A percentile compares a stretch with the other conserved stretches of the same genome.
Conservation (phyloP, 257 asterid genomes). For the Solanum peruvianum region DNA sequence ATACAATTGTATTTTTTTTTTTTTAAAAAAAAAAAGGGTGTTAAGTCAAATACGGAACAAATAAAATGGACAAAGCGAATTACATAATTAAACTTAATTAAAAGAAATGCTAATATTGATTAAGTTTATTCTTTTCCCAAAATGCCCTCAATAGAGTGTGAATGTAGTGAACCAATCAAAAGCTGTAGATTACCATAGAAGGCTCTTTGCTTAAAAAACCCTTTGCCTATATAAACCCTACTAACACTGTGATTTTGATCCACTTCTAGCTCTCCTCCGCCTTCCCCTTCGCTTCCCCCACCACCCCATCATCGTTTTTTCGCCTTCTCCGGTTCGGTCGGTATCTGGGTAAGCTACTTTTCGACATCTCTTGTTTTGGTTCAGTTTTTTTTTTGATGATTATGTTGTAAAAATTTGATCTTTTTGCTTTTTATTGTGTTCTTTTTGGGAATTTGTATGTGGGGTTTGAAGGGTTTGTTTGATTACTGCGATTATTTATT, state of each 20-base stretch:
- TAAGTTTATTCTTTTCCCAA: neutral
- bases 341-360: neutral
- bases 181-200: neutral
- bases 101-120: neutral
- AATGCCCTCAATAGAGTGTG: neutral
- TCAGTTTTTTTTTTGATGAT: neutral
- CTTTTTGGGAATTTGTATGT: neutral
- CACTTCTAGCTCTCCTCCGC: neutral
- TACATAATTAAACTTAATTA: neutral
- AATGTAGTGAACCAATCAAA: neutral
- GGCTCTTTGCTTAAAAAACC: neutral
- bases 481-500: neutral
- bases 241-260: neutral
- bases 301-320: neutral
- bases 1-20: too few species aligned
- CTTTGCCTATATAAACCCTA: slow-evolving; percentile 8
- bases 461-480: neutral
- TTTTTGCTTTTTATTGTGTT: too few species aligned
- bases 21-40: accelerated
- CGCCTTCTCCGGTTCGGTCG: neutral
- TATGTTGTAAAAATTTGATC: neutral
- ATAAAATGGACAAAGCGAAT: neutral
- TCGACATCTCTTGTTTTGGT: neutral
- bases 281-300: neutral
- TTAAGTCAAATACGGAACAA: neutral